Conservation (phyloP, 371 early-diverging fungal species). For the Lichtheimia hyalospora region DNA sequence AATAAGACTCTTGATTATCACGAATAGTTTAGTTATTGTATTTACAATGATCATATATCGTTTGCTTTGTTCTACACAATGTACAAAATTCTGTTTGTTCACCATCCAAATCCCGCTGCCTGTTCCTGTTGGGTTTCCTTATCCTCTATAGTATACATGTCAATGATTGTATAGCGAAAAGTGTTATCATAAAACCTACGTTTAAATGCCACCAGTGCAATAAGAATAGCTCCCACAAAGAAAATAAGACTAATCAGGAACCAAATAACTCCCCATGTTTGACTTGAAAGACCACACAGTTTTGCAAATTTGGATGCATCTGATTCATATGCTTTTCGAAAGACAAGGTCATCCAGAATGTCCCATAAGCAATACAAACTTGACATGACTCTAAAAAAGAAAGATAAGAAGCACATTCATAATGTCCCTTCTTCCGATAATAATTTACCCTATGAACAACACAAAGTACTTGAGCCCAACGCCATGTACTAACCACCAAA, state of each 20-base stretch:
- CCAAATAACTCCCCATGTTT: slow-evolving; percentile 86
- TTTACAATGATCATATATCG: too few species aligned
- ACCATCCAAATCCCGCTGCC: slow-evolving; percentile 22
- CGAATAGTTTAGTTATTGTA: too few species aligned
- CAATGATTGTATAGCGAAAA: not conserved
- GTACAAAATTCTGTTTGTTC: not conserved
- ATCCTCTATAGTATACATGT: slow-evolving; percentile 16
- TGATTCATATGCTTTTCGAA: slow-evolving; percentile 83
- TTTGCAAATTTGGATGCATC: slow-evolving; percentile 85
- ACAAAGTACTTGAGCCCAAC: slow-evolving; percentile 80
- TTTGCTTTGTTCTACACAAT: too few species aligned
- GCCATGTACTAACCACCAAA: slow-evolving; percentile 78
- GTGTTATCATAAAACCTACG: slow-evolving; percentile 13
- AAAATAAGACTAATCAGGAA: slow-evolving; percentile 79
- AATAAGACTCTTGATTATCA: too few species aligned
- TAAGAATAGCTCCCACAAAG: slow-evolving; percentile 67
- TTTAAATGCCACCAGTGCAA: slow-evolving; percentile 75
- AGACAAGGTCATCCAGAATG: slow-evolving; percentile 86
- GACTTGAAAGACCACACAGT: slow-evolving; percentile 67
- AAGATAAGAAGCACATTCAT: not conserved
- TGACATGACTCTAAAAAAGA: slow-evolving; percentile 69
- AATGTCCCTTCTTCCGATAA: not conserved
- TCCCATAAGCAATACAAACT: slow-evolving; percentile 87
- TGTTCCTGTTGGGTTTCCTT: slow-evolving; percentile 31
- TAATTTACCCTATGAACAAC: slow-evolving; percentile 80